Percentiles rank a stretch among this genome's conserved stretches.
Evolutionary conservation across 129 eudicot genomes (phyloP).

Genomic region (Smallanthus sonchifolius): DNA sequence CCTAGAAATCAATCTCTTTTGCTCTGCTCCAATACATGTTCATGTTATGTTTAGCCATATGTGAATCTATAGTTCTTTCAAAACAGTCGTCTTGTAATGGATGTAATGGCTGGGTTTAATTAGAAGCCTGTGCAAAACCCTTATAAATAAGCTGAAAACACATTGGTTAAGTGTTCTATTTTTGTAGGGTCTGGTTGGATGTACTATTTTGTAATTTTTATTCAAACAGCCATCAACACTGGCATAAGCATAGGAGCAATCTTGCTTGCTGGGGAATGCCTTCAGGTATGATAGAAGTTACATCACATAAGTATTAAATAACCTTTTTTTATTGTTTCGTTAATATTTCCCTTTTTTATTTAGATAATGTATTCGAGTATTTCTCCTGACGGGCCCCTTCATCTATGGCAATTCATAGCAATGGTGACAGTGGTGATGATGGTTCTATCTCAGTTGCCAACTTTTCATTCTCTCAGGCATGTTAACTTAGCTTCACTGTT

Average conservation of each 20-base stretch:
- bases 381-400: conserved; percentile 63
- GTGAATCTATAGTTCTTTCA: not conserved
- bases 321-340: not conserved
- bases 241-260: conserved; percentile 92
- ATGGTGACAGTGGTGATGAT: conserved; percentile 86
- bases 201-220: conserved; percentile 86
- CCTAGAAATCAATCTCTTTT: not conserved
- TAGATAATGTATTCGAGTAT: conserved; percentile 70
- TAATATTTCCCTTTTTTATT: not conserved
- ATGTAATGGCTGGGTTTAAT: not conserved
- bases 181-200: conserved; percentile 86
- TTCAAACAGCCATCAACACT: conserved; percentile 92
- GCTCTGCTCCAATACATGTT: not conserved
- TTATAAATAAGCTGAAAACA: not conserved
- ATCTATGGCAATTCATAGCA: conserved; percentile 78
- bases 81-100: not conserved
- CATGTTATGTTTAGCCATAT: not conserved
- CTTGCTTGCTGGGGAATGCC: conserved; percentile 91
- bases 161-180: not conserved
- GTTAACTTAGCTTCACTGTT: conserved; percentile 75
- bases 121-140: not conserved
- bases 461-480: conserved; percentile 93
- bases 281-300: conserved; percentile 54
- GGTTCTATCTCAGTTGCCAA: conserved; percentile 73
- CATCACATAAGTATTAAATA: not conserved